Evolutionary conservation across 78 protist genomes (phyloP).

Genomic region (Capsaspora owczarzaki): DNA sequence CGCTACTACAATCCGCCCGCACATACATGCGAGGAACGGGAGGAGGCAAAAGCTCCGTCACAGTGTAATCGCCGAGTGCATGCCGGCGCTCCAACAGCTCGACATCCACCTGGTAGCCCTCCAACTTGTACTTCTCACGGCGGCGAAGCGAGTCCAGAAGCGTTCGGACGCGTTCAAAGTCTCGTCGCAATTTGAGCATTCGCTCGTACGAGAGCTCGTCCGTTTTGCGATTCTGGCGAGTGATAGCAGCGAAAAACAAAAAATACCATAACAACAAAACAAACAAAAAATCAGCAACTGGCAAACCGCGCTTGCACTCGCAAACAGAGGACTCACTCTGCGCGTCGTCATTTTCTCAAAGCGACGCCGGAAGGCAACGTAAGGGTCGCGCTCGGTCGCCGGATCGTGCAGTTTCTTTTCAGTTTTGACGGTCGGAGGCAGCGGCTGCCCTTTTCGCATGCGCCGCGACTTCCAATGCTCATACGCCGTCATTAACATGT

Average conservation of each 20-base stretch:
- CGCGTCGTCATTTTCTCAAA: neutral
- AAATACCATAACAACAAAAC: neutral
- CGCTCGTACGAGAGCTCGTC: slow-evolving; percentile 2
- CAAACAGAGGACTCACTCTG: neutral
- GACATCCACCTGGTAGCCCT: neutral
- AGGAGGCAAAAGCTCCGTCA: neutral
- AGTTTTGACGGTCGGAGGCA: neutral
- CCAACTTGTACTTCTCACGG: neutral
- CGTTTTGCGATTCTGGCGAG: neutral
- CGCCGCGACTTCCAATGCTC: neutral
- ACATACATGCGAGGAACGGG: neutral
- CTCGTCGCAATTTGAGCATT: neutral
- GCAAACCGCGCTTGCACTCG: neutral
- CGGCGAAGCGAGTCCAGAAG: neutral
- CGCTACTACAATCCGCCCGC: neutral
- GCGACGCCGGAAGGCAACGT: slow-evolving; percentile 3
- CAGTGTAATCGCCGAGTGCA: neutral
- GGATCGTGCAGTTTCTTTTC: neutral
- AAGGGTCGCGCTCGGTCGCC: neutral
- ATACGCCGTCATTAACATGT: neutral
- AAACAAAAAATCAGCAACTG: neutral
- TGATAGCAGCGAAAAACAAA: neutral
- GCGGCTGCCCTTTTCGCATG: neutral
- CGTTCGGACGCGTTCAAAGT: neutral
- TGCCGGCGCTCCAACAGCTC: neutral